A percentile compares a stretch with the other conserved stretches of the same genome.
phyloP scores from a whole-genome alignment of 768 basidiomycete species.

The Exidia glandulosa region DNA sequence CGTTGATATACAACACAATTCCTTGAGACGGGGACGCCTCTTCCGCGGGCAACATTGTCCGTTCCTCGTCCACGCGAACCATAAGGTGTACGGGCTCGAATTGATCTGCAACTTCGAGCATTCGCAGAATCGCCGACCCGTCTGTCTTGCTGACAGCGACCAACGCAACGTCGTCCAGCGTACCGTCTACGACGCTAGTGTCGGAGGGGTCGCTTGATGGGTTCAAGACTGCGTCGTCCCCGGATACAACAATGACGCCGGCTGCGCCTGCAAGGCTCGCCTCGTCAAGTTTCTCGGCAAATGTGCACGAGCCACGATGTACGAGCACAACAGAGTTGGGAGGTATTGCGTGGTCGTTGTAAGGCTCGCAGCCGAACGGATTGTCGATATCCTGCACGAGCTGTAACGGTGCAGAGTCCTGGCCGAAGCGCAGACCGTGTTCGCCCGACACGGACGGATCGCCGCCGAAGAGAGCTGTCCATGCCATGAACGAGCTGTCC shows the following conservation, averaged over 20 bases:
- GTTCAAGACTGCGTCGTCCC: constrained; percentile 48
- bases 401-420: constrained; percentile 36
- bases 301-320: constrained; percentile 75
- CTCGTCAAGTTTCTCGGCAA: constrained; percentile 66
- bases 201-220: constrained; percentile 55
- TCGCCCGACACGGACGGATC: constrained; percentile 31
- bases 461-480: constrained; percentile 61
- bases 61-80: constrained; percentile 34
- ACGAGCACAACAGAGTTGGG: constrained; percentile 44
- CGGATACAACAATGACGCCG: constrained; percentile 67
- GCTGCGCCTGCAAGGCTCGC: constrained; percentile 63
- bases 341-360: constrained; percentile 31
- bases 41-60: neutral
- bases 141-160: constrained; percentile 44
- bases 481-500: constrained; percentile 44
- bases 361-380: constrained; percentile 47
- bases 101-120: constrained; percentile 43
- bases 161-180: constrained; percentile 43
- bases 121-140: constrained; percentile 41
- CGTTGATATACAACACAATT: constrained; percentile 4
- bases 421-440: constrained; percentile 33
- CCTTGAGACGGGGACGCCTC: neutral
- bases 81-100: constrained; percentile 37
- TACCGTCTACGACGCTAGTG: constrained; percentile 40
- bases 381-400: constrained; percentile 45